Percentiles rank a stretch among this genome's conserved stretches.
Evolutionary conservation across 495 filamentous ascomycete species (phyloP).

Genomic region (Podospora bellae-mahoneyi): DNA sequence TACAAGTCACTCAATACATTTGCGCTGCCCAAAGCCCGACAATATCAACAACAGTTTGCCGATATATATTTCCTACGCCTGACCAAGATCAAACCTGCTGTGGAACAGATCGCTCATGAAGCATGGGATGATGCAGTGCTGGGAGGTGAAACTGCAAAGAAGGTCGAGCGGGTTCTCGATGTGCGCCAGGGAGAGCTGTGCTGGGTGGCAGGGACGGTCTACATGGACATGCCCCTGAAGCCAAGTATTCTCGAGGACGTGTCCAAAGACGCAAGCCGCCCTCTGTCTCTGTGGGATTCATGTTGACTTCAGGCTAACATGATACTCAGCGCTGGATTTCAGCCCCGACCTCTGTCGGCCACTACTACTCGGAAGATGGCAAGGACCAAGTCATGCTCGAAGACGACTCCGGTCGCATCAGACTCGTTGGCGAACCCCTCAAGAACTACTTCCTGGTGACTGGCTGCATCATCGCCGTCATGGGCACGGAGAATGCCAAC

Average conservation of each 20-base stretch:
- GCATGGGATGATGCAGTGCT: slow-evolving; percentile 79
- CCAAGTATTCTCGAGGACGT: slow-evolving; percentile 96
- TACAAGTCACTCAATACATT: slow-evolving; percentile 78
- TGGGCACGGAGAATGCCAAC: slow-evolving; percentile 88
- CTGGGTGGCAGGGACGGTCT: slow-evolving; percentile 92
- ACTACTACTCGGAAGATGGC: slow-evolving; percentile 63
- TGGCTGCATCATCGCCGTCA: slow-evolving; percentile 81
- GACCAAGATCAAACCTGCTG: slow-evolving; percentile 77
- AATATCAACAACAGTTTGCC: slow-evolving; percentile 92
- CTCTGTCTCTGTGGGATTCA: not conserved
- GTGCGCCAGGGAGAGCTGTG: slow-evolving; percentile 94
- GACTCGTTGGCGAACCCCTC: slow-evolving; percentile 67
- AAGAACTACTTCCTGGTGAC: slow-evolving; percentile 71
- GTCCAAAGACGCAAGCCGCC: slow-evolving; percentile 71
- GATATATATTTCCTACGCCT: slow-evolving; percentile 96
- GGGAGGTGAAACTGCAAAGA: slow-evolving; percentile 67
- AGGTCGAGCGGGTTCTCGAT: slow-evolving; percentile 84
- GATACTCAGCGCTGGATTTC: slow-evolving; percentile 70
- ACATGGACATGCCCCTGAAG: slow-evolving; percentile 95
- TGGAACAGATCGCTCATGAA: slow-evolving; percentile 67
- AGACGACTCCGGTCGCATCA: slow-evolving; percentile 91
- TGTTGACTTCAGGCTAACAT: not conserved
- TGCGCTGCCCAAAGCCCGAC: slow-evolving; percentile 63
- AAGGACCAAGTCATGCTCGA: slow-evolving; percentile 78
- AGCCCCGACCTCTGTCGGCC: slow-evolving; percentile 72